A percentile compares a stretch with the other conserved stretches of the same genome.
Conservation (phyloP, 805 yeast genomes). For the Dipodascus albidus region DNA sequence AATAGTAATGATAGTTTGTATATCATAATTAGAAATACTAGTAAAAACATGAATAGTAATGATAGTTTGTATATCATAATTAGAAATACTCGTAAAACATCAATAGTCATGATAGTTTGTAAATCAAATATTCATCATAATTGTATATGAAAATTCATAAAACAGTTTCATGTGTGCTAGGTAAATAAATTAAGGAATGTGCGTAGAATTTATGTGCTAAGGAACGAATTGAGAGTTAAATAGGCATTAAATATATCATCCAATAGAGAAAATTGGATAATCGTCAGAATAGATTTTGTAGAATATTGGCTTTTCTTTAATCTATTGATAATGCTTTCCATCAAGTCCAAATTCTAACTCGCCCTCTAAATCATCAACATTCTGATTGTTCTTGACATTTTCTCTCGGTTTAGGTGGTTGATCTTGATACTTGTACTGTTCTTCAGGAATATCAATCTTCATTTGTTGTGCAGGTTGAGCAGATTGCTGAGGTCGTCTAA, state of each 20-base stretch:
- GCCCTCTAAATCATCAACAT: slow-evolving; percentile 40
- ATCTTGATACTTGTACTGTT: slow-evolving; percentile 32
- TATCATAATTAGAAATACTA: too few relatives aligned
- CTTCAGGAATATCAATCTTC: slow-evolving; percentile 38
- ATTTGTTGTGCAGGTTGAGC: slow-evolving; percentile 9
- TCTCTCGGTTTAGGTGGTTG: slow-evolving; percentile 57
- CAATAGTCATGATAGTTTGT: not conserved
- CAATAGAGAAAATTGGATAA: not conserved
- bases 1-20: too few relatives aligned
- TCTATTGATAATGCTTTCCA: slow-evolving; percentile 22
- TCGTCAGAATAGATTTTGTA: not conserved
- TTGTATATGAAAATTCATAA: too few relatives aligned
- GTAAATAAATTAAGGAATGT: not conserved
- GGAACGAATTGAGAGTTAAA: not conserved
- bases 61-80: too few relatives aligned
- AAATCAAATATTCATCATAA: too few relatives aligned
- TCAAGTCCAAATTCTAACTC: slow-evolving; percentile 63
- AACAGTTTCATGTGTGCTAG: not conserved
- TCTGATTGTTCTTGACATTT: slow-evolving; percentile 23
- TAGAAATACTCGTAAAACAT: too few relatives aligned
- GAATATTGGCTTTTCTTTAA: not conserved
- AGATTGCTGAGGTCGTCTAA: slow-evolving; percentile 46
- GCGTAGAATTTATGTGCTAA: not conserved
- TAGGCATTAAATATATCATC: not conserved
- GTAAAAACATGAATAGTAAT: too few relatives aligned